These are phyloP conservation scores for Trichosanthes truncata DNA, from an alignment of 306 rosid species.

Conservation along the genomic window DNA sequence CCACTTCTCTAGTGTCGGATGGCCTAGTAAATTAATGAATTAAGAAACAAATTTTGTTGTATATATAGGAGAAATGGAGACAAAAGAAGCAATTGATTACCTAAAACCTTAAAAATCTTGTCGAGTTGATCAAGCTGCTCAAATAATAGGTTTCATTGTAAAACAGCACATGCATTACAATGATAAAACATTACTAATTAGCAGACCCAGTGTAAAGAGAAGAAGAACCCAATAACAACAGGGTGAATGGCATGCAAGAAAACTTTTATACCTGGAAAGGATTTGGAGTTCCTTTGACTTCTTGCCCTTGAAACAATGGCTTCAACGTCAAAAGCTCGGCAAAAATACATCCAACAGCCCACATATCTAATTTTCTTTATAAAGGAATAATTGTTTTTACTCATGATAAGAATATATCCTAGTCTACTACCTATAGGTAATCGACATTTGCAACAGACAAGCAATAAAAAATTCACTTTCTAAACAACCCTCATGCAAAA, in stretches of 20 bases:
- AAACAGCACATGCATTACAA: neutral
- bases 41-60: slow-evolving; percentile 22
- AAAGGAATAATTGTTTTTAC: slow-evolving; percentile 19
- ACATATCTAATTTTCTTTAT: slow-evolving; percentile 57
- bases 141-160: slow-evolving; percentile 13
- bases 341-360: slow-evolving; percentile 99
- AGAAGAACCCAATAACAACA: neutral
- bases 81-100: slow-evolving; percentile 31
- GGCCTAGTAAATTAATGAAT: slow-evolving; percentile 55
- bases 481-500: neutral
- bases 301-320: slow-evolving; percentile 96
- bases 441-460: neutral
- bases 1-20: slow-evolving; percentile 94
- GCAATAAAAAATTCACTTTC: neutral
- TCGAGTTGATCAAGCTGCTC: slow-evolving; percentile 98
- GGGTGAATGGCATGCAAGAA: neutral
- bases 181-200: neutral
- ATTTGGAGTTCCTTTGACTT: slow-evolving; percentile 74
- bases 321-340: slow-evolving; percentile 96
- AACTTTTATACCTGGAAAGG: slow-evolving; percentile 70
- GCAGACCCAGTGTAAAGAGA: neutral
- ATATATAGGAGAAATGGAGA: slow-evolving; percentile 17
- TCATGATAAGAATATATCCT: neutral
- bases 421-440: neutral
- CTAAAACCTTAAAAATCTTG: slow-evolving; percentile 96